A percentile compares a stretch with the other conserved stretches of the same genome.
Conservation (phyloP, 352 stramenopile genomes). For the Phytophthora brassicae region DNA sequence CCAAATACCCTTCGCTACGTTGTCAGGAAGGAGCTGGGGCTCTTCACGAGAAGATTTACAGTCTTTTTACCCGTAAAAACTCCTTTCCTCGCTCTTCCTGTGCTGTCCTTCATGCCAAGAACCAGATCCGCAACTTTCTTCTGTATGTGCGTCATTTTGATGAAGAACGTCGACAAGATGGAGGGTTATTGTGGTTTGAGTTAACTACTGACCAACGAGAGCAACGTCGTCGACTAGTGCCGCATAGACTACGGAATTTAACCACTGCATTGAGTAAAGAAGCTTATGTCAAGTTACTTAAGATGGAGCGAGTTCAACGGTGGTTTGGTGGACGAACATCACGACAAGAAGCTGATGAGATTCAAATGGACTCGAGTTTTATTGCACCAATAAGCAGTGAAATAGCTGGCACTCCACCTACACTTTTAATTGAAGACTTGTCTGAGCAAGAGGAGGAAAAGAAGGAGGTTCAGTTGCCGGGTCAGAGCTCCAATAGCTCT, state of each 20-base stretch:
- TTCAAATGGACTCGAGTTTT: conserved; percentile 5
- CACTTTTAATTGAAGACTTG: too few relatives aligned
- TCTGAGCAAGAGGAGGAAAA: conserved; percentile 8
- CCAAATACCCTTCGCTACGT: conserved; percentile 10
- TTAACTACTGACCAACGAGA: conserved; percentile 12
- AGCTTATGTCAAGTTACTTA: conserved; percentile 14
- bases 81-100: conserved; percentile 7
- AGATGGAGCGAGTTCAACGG: conserved; percentile 22
- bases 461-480: not conserved
- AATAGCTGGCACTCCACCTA: not conserved
- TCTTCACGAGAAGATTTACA: conserved; percentile 18
- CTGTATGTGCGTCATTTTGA: conserved; percentile 23
- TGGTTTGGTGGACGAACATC: not conserved
- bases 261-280: conserved; percentile 7
- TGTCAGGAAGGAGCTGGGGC: conserved; percentile 3
- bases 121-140: conserved; percentile 19
- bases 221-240: not conserved
- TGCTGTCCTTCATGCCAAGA: conserved; percentile 8
- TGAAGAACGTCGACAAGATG: conserved; percentile 15
- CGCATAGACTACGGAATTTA: not conserved
- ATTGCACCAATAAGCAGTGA: not conserved
- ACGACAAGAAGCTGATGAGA: not conserved
- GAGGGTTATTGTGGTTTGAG: conserved; percentile 21
- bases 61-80: conserved; percentile 6
- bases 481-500: conserved; percentile 7